Evolutionary conservation across 148 eudicot species (phyloP).

Genomic region (Heliamphora exappendiculata): DNA sequence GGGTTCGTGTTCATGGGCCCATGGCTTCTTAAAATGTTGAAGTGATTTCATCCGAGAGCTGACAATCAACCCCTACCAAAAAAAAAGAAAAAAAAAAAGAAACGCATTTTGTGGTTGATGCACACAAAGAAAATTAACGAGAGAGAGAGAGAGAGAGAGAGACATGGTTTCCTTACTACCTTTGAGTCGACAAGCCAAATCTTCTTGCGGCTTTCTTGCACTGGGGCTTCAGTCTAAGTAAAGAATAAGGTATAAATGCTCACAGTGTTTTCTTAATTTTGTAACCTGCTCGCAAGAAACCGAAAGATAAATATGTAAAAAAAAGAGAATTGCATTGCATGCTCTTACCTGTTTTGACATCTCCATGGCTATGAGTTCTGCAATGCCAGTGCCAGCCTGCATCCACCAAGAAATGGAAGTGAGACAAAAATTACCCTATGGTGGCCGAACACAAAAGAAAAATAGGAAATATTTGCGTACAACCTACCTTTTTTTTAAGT

Average conservation of each 20-base stretch:
- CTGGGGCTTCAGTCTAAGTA: conserved; percentile 66
- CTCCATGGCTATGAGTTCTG: conserved; percentile 93
- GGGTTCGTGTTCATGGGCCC: conserved; percentile 97
- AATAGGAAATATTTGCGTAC: too few species aligned
- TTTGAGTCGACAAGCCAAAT: conserved; percentile 95
- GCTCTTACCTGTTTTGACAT: conserved; percentile 88
- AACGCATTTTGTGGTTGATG: neutral
- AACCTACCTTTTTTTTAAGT: too few species aligned
- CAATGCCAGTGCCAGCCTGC: conserved; percentile 97
- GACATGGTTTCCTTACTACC: conserved; percentile 28
- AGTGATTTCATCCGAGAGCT: conserved; percentile 64
- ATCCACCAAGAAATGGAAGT: conserved; percentile 14
- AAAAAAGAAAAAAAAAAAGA: neutral
- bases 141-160: neutral
- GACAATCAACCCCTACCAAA: conserved; percentile 77
- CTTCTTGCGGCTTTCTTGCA: conserved; percentile 88
- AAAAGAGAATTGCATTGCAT: neutral
- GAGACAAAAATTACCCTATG: neutral
- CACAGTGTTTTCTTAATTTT: neutral
- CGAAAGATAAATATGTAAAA: neutral
- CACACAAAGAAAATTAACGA: neutral
- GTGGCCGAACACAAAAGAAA: neutral
- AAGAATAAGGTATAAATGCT: neutral
- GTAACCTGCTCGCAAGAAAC: neutral
- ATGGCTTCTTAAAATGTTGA: conserved; percentile 89